Evolutionary conservation across 1,139 yeast species (phyloP).

Genomic region (Saccharomyces hybrid): DNA sequence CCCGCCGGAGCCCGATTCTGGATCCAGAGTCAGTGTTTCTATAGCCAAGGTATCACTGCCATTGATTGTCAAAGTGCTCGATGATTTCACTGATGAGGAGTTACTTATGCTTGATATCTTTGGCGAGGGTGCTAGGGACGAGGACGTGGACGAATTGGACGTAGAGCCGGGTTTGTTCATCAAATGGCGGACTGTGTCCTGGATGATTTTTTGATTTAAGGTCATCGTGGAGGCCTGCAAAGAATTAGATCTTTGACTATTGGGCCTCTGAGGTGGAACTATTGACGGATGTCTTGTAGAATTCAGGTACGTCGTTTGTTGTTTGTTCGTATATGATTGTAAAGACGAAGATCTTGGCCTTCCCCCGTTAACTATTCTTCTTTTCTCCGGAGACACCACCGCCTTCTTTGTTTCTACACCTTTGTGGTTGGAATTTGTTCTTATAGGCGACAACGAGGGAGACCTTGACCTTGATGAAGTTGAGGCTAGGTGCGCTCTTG

Average conservation of each 20-base stretch:
- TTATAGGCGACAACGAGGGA: background rate
- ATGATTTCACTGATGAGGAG: background rate
- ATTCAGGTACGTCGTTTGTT: background rate
- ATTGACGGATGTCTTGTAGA: background rate
- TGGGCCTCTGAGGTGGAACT: constrained; percentile 4
- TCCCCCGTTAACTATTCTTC: constrained; percentile 2
- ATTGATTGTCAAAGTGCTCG: background rate
- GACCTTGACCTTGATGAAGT: background rate
- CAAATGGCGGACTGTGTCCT: constrained; percentile 16
- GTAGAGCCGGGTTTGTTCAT: constrained; percentile 6
- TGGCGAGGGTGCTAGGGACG: constrained; percentile 1
- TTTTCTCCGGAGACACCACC: constrained; percentile 7
- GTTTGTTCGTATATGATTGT: constrained; percentile 16
- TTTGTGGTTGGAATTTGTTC: background rate
- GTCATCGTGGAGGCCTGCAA: constrained; percentile 22
- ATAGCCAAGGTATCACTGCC: background rate
- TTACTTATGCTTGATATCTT: background rate
- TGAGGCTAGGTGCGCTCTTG: background rate
- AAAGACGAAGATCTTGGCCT: constrained; percentile 30
- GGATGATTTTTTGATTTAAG: constrained; percentile 24
- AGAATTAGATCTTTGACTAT: constrained; percentile 25
- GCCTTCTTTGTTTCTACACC: background rate
- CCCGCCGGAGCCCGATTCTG: background rate
- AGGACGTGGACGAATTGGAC: background rate
- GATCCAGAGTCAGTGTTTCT: background rate